Conservation (phyloP, 768 basidiomycete genomes). For the Podaxis rugospora region DNA sequence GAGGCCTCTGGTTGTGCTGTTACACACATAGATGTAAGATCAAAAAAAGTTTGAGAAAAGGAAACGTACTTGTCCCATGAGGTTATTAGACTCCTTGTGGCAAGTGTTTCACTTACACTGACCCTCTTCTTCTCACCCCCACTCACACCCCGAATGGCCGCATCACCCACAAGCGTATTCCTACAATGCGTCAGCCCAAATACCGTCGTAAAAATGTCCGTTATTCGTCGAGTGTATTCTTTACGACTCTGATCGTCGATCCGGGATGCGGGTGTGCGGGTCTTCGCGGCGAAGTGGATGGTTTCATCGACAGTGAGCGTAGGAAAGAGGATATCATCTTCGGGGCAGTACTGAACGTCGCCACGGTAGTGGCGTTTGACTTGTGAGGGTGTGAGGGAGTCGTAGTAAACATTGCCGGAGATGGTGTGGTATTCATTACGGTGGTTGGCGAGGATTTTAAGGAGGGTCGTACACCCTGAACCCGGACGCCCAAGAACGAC, state of each 20-base stretch:
- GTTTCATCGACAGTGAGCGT: conserved; percentile 80
- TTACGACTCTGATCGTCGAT: conserved; percentile 36
- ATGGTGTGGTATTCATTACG: conserved; percentile 64
- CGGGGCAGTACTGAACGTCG: conserved; percentile 77
- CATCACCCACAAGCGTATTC: conserved; percentile 76
- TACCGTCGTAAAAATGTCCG: conserved; percentile 57
- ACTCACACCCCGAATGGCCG: conserved; percentile 66
- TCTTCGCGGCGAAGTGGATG: conserved; percentile 62
- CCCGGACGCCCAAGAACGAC: conserved; percentile 86
- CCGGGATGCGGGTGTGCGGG: conserved; percentile 60
- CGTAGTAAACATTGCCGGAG: conserved; percentile 70
- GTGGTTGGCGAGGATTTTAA: conserved; percentile 79
- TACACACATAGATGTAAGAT: conserved; percentile 10
- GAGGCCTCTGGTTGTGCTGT: conserved; percentile 60
- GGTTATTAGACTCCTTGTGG: conserved; percentile 54
- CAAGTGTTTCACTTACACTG: conserved; percentile 53
- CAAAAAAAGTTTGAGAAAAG: not conserved
- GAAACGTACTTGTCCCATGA: conserved; percentile 72
- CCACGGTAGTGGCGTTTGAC: conserved; percentile 67
- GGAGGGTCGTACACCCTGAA: conserved; percentile 79
- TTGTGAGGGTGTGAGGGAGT: conserved; percentile 64
- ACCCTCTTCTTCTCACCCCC: conserved; percentile 83
- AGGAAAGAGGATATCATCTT: conserved; percentile 85
- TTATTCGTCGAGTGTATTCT: conserved; percentile 38
- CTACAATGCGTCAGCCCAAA: conserved; percentile 74